phyloP scores from a whole-genome alignment of 768 basidiomycete species.

The Hebeloma cylindrosporum region DNA sequence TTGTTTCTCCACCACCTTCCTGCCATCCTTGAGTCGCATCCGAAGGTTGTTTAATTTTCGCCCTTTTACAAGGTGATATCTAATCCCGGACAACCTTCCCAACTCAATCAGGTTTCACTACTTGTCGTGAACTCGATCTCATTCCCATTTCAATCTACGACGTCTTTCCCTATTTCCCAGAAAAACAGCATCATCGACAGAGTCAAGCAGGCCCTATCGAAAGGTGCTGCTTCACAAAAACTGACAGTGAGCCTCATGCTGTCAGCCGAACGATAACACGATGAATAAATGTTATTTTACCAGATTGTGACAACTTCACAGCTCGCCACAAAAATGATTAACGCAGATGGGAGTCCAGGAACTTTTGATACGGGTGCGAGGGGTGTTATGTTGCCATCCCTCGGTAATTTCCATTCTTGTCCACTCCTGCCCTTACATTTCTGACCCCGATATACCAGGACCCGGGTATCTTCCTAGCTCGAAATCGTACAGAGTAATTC shows the following conservation, averaged over 20 bases:
- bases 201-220: conserved; percentile 53
- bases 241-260: conserved; percentile 43
- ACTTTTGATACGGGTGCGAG: conserved; percentile 63
- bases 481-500: conserved; percentile 36
- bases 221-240: conserved; percentile 44
- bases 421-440: neutral
- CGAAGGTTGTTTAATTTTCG: conserved; percentile 41
- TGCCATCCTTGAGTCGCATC: conserved; percentile 41
- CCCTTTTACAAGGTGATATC: neutral
- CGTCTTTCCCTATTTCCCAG: conserved; percentile 36
- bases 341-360: conserved; percentile 61
- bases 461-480: conserved; percentile 38
- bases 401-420: conserved; percentile 43
- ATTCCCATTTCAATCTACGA: conserved; percentile 60
- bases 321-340: conserved; percentile 65
- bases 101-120: conserved; percentile 45
- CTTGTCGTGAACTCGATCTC: conserved; percentile 68
- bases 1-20: conserved; percentile 57
- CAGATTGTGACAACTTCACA: conserved; percentile 61
- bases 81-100: neutral
- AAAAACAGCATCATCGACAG: conserved; percentile 47
- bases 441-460: conserved; percentile 24
- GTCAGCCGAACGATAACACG: neutral
- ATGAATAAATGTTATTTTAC: conserved; percentile 3
- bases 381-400: conserved; percentile 65